Evolutionary conservation across 2,329 filamentous ascomycete genomes (phyloP).

Genomic region (Sporothrix curviconia): DNA sequence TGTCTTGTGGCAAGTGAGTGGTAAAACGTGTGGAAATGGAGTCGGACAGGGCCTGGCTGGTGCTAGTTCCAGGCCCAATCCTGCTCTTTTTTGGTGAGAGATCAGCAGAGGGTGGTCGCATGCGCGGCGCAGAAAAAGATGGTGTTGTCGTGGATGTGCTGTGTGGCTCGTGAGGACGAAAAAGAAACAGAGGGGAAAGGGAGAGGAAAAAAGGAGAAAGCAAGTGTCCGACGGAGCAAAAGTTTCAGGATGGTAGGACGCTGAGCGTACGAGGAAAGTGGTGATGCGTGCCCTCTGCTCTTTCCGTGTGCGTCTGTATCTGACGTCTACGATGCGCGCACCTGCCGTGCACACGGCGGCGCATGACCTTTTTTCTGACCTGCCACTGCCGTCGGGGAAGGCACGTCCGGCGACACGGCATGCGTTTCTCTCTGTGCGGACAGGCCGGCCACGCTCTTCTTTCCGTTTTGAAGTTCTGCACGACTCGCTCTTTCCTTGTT

Average conservation of each 20-base stretch:
- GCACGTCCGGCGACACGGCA: too few relatives aligned
- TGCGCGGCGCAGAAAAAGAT: background rate
- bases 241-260: background rate
- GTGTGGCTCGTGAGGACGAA: background rate
- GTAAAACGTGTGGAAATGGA: background rate
- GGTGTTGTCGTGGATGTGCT: background rate
- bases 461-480: too few relatives aligned
- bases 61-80: background rate
- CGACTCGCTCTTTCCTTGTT: too few relatives aligned
- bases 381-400: too few relatives aligned
- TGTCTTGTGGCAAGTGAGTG: background rate
- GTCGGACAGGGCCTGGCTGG: background rate
- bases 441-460: too few relatives aligned
- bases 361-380: background rate
- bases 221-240: background rate
- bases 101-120: conserved; percentile 3
- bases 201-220: background rate
- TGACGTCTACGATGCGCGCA: background rate
- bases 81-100: background rate
- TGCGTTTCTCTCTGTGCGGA: too few relatives aligned
- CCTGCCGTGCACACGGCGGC: background rate
- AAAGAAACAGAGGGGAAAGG: background rate
- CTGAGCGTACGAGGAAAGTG: background rate
- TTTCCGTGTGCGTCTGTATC: background rate
- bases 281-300: background rate